A percentile compares a stretch with the other conserved stretches of the same genome.
Conservation (phyloP, 139 green algal genomes). For the Closterium sp. region DNA sequence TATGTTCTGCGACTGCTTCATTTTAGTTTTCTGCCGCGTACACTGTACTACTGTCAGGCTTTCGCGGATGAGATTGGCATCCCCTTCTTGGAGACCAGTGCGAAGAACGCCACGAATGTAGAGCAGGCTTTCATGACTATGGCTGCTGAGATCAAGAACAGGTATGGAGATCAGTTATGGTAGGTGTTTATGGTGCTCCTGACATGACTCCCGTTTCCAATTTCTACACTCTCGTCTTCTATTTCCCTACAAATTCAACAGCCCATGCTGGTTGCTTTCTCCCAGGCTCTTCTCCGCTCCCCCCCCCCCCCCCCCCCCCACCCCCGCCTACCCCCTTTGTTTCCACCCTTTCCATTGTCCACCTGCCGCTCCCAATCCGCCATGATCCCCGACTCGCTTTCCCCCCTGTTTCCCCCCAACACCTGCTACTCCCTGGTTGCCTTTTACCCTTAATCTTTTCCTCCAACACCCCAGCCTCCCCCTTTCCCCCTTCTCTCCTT, state of each 20-base stretch:
- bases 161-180: slow-evolving; percentile 12
- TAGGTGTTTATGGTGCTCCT: background rate
- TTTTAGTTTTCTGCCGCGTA: background rate
- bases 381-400: too few species aligned
- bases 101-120: slow-evolving; percentile 98
- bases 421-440: too few species aligned
- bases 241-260: background rate
- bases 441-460: too few species aligned
- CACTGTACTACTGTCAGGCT: slow-evolving; percentile 55
- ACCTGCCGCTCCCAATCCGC: too few species aligned
- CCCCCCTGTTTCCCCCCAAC: too few species aligned
- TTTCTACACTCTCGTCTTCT: background rate
- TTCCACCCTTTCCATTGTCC: too few species aligned
- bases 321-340: background rate
- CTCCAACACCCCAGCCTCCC: too few species aligned
- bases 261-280: slow-evolving; percentile 3
- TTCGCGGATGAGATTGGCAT: slow-evolving; percentile 99
- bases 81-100: slow-evolving; percentile 97
- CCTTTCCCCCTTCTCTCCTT: background rate
- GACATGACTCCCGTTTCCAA: background rate
- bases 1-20: background rate
- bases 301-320: background rate
- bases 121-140: slow-evolving; percentile 99
- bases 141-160: slow-evolving; percentile 99
- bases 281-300: background rate